Base-by-base conservation (phyloP, 805 yeast species). In the Saccharomycopsis lassenensis region DNA sequence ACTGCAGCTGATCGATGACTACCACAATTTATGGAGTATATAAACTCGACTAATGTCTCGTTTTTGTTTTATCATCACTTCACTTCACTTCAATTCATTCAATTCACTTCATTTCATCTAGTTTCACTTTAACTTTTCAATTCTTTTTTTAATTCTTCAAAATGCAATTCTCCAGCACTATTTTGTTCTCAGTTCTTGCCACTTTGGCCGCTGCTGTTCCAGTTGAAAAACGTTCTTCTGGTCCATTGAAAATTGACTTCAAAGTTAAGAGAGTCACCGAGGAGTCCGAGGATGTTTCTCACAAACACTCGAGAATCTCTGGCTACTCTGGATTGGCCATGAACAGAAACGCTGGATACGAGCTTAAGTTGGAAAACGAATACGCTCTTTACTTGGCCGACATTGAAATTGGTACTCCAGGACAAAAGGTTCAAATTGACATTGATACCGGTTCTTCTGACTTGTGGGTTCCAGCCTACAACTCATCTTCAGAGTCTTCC, bases 361-460 rank as follows among this genome's bases (percentile, higher is more conserved):
- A 5, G 19, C 19, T 41, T 25, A 24, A 26, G 5, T 44, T 70
- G 23, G 48, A 50, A 10, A 70, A 69, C 44, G 56, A 60, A 33
- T 42, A 49, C 10, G 54, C 62, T 8, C 70, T 68, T 40, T 72
- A 69, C 46, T 55, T 67, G 7, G 69, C 65, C 3, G 56, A 56
- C 3, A 39, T 69, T 12, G 49, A 52, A 23, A 50, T 69, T 11
- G 74, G 75, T 11, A 54, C 60, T 2, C 71, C 71, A 6, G 50
- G 56, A 5, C 70, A 66, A 44, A 51, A 52, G 21, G 37, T 67
- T 7, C 57, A 58, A 11, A 63, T 66, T 3, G 54, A 62, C 23
- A 48, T 69, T 31, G 74, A 69, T 46, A 65, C 73, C 4, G 73
- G 73, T 4, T 65, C 72, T 8, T 62, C 71, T 0, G 69, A 65